A percentile compares a stretch with the other conserved stretches of the same genome.
phyloP scores from a whole-genome alignment of 1,284 basidiomycete genomes.

The Cutaneotrichosporon cavernicola region DNA sequence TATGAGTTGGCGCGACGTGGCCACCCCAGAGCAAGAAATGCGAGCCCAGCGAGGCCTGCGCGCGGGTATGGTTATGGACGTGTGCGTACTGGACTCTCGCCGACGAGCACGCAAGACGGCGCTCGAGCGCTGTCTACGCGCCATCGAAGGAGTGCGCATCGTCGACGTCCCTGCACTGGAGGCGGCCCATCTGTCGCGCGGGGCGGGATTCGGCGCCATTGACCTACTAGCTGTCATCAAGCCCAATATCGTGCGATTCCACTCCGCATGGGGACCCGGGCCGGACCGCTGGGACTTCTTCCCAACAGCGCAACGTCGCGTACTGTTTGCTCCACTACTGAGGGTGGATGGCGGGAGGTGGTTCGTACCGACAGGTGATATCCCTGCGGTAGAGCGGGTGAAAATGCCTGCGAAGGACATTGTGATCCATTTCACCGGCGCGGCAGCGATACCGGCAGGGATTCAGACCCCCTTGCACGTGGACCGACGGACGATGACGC shows the following conservation, averaged over 20 bases:
- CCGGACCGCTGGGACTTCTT: not conserved
- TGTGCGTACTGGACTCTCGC: not conserved
- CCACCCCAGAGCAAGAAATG: not conserved
- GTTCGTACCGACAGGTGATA: not conserved
- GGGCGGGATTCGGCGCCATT: not conserved
- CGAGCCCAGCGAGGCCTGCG: not conserved
- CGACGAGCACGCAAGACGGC: not conserved
- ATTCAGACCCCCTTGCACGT: not conserved
- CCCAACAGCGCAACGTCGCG: not conserved
- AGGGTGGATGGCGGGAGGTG: not conserved
- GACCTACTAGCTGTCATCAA: not conserved
- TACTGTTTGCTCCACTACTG: not conserved
- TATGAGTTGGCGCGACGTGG: not conserved
- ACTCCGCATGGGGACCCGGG: not conserved
- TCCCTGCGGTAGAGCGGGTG: not conserved
- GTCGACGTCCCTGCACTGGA: not conserved
- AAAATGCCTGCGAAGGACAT: not conserved
- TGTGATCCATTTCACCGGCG: not conserved
- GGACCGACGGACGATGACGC: not conserved
- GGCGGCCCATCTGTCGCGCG: not conserved
- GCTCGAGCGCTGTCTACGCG: not conserved
- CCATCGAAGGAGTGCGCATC: not conserved
- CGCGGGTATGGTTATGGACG: not conserved
- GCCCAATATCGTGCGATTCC: not conserved
- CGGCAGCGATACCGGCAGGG: not conserved